Base-by-base conservation (phyloP, 768 basidiomycete species). In the Gloeopeniophorella convolvens region DNA sequence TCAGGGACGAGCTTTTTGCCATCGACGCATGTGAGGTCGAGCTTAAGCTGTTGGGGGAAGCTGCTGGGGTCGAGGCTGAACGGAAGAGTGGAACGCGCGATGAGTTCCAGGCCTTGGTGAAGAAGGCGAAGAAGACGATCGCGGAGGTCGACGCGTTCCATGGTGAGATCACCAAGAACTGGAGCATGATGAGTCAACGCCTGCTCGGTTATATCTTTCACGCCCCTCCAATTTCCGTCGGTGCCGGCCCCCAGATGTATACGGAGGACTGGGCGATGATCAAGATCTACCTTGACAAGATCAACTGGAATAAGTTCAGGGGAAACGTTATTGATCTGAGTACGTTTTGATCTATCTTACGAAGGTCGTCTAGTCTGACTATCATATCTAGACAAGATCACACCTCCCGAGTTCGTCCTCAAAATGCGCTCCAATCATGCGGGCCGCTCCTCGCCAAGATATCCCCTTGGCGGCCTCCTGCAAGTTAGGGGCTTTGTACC, bases 191-290 rank as follows among this genome's bases (percentile, higher is more conserved):
- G 42, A 44, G 42, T 30, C n/a, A n/a, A n/a, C 37, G 39, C 13
- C n/a, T 46, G 3, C 24, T 52, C 1, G 43, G 51, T 9, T 16
- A 47, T 18, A 18, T 52, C 10, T 0, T 16, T 16, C 16, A 39
- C 15, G 11, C 50, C 27, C 50, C 57, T 30, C 56, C 52, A 39
- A 60, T 45, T 5, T 27, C 48, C 41, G 12, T 59, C 51, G 42
- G 35, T 51, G 41, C 55, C 28, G 36, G 43, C 36, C 24, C 39
- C 23, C 33, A 54, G 1, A 39, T 39, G 12, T 58, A 46, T 36
- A 64, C 57, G 1, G 49, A 59, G 21, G 66, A 66, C 24, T 60
- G 45, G 35, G 65, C 58, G 3, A 33, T 66, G 18, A 53, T 67
- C 49, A 59, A 67, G 55, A 40, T 67, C 33, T 31, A 61, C 50